Conservation (phyloP, 1,139 yeast genomes). For the Starmera stellimalicola region DNA sequence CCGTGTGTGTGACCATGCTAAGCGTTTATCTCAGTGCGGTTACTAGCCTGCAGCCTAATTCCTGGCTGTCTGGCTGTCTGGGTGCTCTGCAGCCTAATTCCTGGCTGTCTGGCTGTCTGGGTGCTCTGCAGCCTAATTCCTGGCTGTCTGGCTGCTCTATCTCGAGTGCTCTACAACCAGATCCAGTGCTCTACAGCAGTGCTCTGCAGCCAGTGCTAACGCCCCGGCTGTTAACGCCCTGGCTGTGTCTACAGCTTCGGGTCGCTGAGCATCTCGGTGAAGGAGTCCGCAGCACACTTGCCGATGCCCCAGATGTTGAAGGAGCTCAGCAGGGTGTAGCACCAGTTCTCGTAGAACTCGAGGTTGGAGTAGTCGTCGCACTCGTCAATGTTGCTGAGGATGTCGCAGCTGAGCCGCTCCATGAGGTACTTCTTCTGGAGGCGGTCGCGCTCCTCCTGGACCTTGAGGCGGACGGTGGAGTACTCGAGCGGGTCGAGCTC, state of each 20-base stretch:
- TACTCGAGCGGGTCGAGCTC: background rate
- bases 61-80: too few relatives aligned
- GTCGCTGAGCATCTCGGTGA: background rate
- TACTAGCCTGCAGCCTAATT: too few relatives aligned
- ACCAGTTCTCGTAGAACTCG: background rate
- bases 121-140: too few relatives aligned
- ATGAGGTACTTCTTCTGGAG: constrained; percentile 1
- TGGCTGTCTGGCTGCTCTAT: too few relatives aligned
- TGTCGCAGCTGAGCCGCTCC: constrained; percentile 1
- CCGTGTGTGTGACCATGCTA: too few relatives aligned
- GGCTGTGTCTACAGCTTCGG: background rate
- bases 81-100: too few relatives aligned
- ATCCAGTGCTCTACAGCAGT: too few relatives aligned
- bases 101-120: too few relatives aligned
- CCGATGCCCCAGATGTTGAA: constrained; percentile 2
- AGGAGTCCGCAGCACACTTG: constrained; percentile 1
- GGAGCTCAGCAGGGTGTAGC: background rate
- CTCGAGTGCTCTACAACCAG: too few relatives aligned
- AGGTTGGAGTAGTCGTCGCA: background rate
- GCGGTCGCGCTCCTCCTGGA: background rate
- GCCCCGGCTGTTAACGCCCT: too few relatives aligned
- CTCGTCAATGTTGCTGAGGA: constrained; percentile 1
- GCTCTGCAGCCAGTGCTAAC: too few relatives aligned
- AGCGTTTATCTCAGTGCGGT: too few relatives aligned
- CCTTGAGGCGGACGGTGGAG: background rate